A percentile compares a stretch with the other conserved stretches of the same genome.
Conservation (phyloP, 2,329 filamentous ascomycete genomes). For the Colletotrichum sp. region DNA sequence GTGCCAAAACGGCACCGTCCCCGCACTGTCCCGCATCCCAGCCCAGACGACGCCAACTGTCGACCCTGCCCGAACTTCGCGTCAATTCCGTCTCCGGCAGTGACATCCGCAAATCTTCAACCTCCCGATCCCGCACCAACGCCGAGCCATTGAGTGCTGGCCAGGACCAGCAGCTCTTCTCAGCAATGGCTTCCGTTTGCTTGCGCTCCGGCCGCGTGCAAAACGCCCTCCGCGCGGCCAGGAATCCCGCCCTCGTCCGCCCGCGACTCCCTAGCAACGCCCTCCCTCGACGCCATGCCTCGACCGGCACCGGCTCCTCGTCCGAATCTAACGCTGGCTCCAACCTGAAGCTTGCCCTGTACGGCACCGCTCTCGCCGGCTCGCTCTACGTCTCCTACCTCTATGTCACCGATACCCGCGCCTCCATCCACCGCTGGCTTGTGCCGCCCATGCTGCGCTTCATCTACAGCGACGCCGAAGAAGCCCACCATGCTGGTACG, state of each 20-base stretch:
- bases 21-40: not conserved
- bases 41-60: not conserved
- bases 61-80: not conserved
- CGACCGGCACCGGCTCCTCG: conserved; percentile 25
- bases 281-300: conserved; percentile 35
- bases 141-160: conserved; percentile 38
- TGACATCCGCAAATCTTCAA: not conserved
- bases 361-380: conserved; percentile 45
- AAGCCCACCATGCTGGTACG: conserved; percentile 86
- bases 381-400: conserved; percentile 60
- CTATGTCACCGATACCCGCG: conserved; percentile 77
- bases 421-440: conserved; percentile 71
- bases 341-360: conserved; percentile 41
- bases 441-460: conserved; percentile 70
- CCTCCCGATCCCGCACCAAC: conserved; percentile 1
- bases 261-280: conserved; percentile 28
- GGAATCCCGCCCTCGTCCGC: conserved; percentile 20
- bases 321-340: conserved; percentile 31
- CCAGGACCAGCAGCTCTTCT: conserved; percentile 26
- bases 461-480: conserved; percentile 79
- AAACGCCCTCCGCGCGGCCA: conserved; percentile 24
- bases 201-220: conserved; percentile 29
- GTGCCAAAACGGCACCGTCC: not conserved
- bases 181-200: conserved; percentile 35
- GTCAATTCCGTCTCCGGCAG: not conserved